Evolutionary conservation across 2,329 filamentous ascomycete species (phyloP), one percentile per base, ranked within the genome.

Genomic region (Leptosphaerulina australis): DNA sequence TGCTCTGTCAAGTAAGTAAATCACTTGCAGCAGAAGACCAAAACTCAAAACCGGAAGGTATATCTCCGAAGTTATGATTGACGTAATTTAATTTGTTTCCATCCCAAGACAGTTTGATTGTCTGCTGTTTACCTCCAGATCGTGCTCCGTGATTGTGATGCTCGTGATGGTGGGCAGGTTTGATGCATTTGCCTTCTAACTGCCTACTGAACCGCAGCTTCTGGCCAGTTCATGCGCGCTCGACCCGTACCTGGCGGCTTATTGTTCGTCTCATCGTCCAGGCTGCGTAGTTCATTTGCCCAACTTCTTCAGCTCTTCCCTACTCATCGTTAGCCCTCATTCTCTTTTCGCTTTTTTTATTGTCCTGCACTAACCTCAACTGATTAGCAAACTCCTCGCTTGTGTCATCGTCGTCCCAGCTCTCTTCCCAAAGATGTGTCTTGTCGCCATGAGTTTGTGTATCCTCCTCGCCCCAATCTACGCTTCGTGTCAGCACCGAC

Each of bases 371-470:
- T 62, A 75, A 96, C 93, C 91, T 95, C 69, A 99, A 78, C 79
- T 97, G 93, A 68, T 89, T 84, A 10, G 91, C 94, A 74, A 99
- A 99, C 69, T 99, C 94, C 72, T 99, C 94, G 67, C 83, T 94
- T 60, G 91, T 94, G 76, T 97, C 94, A 73, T 97, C 93, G 69
- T 99, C 94, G 71, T 99, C 94, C 94, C 94, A 99, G 81, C 91
- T 97, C 81, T 99, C 94, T 77, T 99, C 94, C 94, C 94, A 99
- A 45, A 99, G 80, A 78, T 97, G 92, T 73, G 86, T 84, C 68
- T 86, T 87, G 79, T 84, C 85, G 67, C 83, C 81, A 49, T 88
- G 88, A 47, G 87, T 88, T 71, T 97, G 91, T 55, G 90, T 90
- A 70, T 96, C 92, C 70, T 96, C 91, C 74, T 91, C 87, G 44